Evolutionary conservation across 208 protist species (phyloP).

Genomic region (Naegleria gruberi): DNA sequence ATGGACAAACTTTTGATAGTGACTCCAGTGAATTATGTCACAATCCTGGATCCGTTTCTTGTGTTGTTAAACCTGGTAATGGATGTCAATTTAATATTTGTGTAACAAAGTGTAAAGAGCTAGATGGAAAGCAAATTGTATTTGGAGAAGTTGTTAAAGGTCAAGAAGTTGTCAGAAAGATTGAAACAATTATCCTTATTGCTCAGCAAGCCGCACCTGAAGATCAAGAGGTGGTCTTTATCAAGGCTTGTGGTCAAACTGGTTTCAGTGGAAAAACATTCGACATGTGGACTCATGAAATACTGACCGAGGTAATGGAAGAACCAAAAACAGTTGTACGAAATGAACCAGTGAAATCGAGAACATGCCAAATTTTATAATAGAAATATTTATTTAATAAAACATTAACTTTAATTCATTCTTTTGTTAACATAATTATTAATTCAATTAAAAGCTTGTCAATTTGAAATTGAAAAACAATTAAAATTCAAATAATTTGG

Average conservation of each 20-base stretch:
- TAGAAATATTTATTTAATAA: too few species aligned
- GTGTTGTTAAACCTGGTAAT: constrained; percentile 31
- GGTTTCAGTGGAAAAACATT: background rate
- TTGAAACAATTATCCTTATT: background rate
- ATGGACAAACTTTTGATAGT: background rate
- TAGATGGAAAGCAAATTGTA: background rate
- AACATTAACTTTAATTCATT: too few species aligned
- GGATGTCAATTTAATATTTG: background rate
- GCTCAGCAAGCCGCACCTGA: background rate
- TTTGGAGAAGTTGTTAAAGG: background rate
- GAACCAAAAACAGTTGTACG: background rate
- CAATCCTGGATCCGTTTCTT: constrained; percentile 54
- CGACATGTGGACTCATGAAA: too few species aligned
- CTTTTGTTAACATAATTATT: too few species aligned
- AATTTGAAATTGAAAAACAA: too few species aligned
- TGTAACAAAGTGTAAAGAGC: background rate
- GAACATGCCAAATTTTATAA: background rate
- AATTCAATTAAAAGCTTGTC: too few species aligned
- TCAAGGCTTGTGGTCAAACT: background rate
- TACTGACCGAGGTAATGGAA: background rate
- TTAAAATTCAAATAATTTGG: background rate
- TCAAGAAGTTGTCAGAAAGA: background rate
- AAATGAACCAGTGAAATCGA: background rate
- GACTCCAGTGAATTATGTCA: background rate
- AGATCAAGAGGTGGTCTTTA: background rate